These are phyloP conservation scores for Pilatotrama ljubarskyi DNA, from an alignment of 768 basidiomycete genomes.

Conservation along the genomic window DNA sequence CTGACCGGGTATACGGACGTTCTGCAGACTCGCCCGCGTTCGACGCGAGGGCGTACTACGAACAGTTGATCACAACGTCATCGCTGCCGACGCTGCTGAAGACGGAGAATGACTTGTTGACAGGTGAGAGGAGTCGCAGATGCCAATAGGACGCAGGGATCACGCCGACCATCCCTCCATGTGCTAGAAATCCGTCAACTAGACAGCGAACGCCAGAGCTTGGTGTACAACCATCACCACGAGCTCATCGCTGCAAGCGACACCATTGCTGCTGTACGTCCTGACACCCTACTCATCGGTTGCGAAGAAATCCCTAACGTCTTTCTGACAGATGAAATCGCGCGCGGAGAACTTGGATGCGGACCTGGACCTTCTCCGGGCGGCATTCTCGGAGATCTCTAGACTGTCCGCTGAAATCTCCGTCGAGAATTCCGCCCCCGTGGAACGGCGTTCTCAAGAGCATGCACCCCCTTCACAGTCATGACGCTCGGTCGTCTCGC, in stretches of 20 bases:
- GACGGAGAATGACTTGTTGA: constrained; percentile 78
- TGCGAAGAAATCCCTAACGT: not conserved
- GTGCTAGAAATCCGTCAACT: constrained; percentile 78
- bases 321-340: constrained; percentile 73
- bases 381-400: constrained; percentile 86
- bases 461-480: not conserved
- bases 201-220: constrained; percentile 84
- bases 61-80: constrained; percentile 81
- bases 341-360: constrained; percentile 83
- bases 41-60: constrained; percentile 82
- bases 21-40: constrained; percentile 74
- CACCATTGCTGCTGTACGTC: constrained; percentile 79
- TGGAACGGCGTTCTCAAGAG: not conserved
- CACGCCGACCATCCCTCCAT: not conserved
- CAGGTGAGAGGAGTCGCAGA: constrained; percentile 44
- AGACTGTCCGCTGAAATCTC: constrained; percentile 53
- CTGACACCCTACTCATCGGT: not conserved
- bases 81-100: constrained; percentile 73
- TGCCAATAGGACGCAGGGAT: not conserved
- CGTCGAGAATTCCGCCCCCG: constrained; percentile 1
- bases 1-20: not conserved
- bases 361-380: constrained; percentile 78
- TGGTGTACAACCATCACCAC: constrained; percentile 95
- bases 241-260: constrained; percentile 93
- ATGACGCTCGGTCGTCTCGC: not conserved